Evolutionary conservation across 768 basidiomycete species (phyloP).

Genomic region (Amyloporia xantha): DNA sequence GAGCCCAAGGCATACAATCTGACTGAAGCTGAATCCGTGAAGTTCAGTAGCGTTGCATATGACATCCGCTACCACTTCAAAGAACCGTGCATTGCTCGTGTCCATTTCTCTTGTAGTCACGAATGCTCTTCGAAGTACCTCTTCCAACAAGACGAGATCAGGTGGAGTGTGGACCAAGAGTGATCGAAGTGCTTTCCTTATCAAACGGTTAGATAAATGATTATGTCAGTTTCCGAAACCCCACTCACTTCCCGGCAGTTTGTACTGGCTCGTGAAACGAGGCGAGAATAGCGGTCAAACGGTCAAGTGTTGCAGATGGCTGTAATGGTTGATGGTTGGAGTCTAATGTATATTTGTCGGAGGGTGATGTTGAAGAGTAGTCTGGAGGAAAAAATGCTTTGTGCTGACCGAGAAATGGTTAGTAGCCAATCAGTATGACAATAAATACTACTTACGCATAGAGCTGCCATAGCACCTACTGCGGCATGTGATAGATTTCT

Average conservation of each 20-base stretch:
- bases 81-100: slow-evolving; percentile 60
- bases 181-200: slow-evolving; percentile 70
- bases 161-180: slow-evolving; percentile 52
- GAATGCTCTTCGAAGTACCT: slow-evolving; percentile 63
- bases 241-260: slow-evolving; percentile 57
- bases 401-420: slow-evolving; percentile 40
- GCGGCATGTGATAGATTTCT: slow-evolving; percentile 71
- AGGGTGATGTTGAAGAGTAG: slow-evolving; percentile 52
- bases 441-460: slow-evolving; percentile 59
- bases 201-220: slow-evolving; percentile 1
- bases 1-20: slow-evolving; percentile 69
- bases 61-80: slow-evolving; percentile 71
- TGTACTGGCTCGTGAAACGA: slow-evolving; percentile 47
- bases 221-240: neutral
- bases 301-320: slow-evolving; percentile 48
- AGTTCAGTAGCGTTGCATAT: slow-evolving; percentile 41
- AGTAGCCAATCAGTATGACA: neutral
- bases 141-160: slow-evolving; percentile 54
- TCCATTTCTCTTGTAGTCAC: slow-evolving; percentile 47
- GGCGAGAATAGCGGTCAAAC: slow-evolving; percentile 62
- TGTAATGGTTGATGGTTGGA: slow-evolving; percentile 52
- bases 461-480: slow-evolving; percentile 78
- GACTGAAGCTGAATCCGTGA: slow-evolving; percentile 66
- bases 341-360: slow-evolving; percentile 39
- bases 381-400: slow-evolving; percentile 72